These are phyloP conservation scores for Nasturtium officinale DNA, from an alignment of 345 rosid genomes.

Conservation along the genomic window DNA sequence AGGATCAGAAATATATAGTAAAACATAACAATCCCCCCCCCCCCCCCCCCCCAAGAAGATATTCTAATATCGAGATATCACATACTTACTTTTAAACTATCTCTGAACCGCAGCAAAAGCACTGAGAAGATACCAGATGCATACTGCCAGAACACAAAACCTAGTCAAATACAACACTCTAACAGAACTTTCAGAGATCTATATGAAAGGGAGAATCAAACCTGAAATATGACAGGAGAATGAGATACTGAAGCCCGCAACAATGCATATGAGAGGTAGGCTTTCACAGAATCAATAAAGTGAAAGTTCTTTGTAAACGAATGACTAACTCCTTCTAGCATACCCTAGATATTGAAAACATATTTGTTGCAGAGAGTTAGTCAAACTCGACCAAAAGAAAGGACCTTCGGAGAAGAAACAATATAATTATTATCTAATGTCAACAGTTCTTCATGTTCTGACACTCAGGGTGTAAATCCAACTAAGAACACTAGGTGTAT, in stretches of 20 bases:
- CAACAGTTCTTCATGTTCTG: slow-evolving; percentile 16
- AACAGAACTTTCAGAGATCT: slow-evolving; percentile 24
- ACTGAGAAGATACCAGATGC: slow-evolving; percentile 95
- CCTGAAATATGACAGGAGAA: slow-evolving; percentile 92
- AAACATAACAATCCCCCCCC: slow-evolving; percentile 1
- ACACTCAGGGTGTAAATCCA: slow-evolving; percentile 26
- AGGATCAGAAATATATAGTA: slow-evolving; percentile 16
- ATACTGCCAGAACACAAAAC: slow-evolving; percentile 65
- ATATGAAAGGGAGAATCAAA: slow-evolving; percentile 42
- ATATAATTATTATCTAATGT: slow-evolving; percentile 6
- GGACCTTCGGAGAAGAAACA: slow-evolving; percentile 14
- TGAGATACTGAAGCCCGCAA: slow-evolving; percentile 94
- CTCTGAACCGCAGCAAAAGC: slow-evolving; percentile 86
- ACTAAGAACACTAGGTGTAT: slow-evolving; percentile 8
- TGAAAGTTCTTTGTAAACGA: slow-evolving; percentile 92
- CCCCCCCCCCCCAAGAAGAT: slow-evolving; percentile 13
- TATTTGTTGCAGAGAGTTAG: slow-evolving; percentile 21
- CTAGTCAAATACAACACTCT: slow-evolving; percentile 41
- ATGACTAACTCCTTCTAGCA: slow-evolving; percentile 93
- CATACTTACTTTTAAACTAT: slow-evolving; percentile 87
- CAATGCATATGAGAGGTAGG: slow-evolving; percentile 93
- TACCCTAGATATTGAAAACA: slow-evolving; percentile 61
- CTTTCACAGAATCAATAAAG: slow-evolving; percentile 98
- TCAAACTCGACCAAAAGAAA: slow-evolving; percentile 32
- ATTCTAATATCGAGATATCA: slow-evolving; percentile 33